Evolutionary conservation across 345 rosid species (phyloP).

Genomic region (Jatropha curcas): DNA sequence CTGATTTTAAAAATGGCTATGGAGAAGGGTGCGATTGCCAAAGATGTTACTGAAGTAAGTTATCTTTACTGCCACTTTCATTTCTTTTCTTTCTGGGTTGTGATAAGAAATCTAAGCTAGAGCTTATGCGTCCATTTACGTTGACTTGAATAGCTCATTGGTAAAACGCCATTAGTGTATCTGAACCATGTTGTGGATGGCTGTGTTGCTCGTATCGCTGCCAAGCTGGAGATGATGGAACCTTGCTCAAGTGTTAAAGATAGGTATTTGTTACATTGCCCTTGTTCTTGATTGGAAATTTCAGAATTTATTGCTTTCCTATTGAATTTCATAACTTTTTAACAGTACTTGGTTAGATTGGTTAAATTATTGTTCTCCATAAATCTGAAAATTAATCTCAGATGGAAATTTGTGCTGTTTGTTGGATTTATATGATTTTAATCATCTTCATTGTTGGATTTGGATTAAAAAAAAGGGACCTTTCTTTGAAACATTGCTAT

Average conservation of each 20-base stretch:
- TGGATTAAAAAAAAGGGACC: background rate
- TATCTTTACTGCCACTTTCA: background rate
- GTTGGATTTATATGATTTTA: background rate
- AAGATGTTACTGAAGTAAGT: slow-evolving; percentile 65
- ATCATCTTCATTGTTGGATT: background rate
- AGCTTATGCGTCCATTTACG: slow-evolving; percentile 5
- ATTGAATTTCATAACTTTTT: background rate
- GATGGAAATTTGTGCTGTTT: background rate
- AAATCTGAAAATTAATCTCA: background rate
- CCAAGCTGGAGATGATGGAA: slow-evolving; percentile 84
- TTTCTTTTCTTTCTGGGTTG: background rate
- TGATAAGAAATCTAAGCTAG: slow-evolving; percentile 10
- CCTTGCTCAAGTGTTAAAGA: slow-evolving; percentile 95
- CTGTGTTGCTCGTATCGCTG: slow-evolving; percentile 73
- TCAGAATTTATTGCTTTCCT: background rate
- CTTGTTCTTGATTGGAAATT: background rate
- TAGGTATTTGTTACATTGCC: slow-evolving; percentile 40
- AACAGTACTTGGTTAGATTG: background rate
- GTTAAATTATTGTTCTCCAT: background rate
- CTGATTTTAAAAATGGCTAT: slow-evolving; percentile 17
- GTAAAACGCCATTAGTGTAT: slow-evolving; percentile 82
- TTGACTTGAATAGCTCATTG: slow-evolving; percentile 50
- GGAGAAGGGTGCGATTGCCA: slow-evolving; percentile 49
- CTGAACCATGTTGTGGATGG: slow-evolving; percentile 72
- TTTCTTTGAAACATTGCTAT: background rate